Evolutionary conservation across 2,329 filamentous ascomycete genomes (phyloP), one percentile per base, ranked within the genome.

Genomic region (Ophiosphaerella korrae): DNA sequence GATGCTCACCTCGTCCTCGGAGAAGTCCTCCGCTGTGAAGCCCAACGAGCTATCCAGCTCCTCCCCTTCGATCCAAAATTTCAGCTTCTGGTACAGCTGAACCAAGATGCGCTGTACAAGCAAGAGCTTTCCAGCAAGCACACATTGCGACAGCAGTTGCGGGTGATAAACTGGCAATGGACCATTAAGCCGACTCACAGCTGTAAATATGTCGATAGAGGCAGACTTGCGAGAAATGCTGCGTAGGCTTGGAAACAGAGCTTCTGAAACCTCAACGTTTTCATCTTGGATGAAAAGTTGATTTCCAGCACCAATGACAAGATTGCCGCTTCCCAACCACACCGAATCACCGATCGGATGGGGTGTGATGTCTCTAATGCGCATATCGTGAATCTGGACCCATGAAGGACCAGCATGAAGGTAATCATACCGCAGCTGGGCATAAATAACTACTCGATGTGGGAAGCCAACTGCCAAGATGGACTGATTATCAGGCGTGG

Each of bases 331-430:
- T 24, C 87, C 85, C 11, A 97, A 78, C 94, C 94, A 99, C 13
- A 90, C 90, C 1, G 92, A 95, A 70, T 97, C 92, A 2, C 92
- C 92, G 43, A 97, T 96, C 0, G 91, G 89, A 71, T 96, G 90
- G 24, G 92, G 90, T 11, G 92, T 96, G 33, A 92, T 78, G 52
- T 92, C 87, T 55, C 88, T 83, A 51, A 92, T 92, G 63, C 82
- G 86, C 49, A 97, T 90, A 68, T 96, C 89, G 39, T 89, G 82
- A 51, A 97, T 88, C 21, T 88, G 82, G 1, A 90, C 88, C 92
- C 92, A 97, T 0, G 92, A 90, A n/a, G 91, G 89, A 1, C 89
- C 88, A 53, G 90, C 88, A 64, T 92, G 91, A 14, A 96, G 80
- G 68, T 96, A 96, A 72, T 96, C 91, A 67, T 94, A 97, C 11